These are phyloP conservation scores for Knufia petricola DNA, from an alignment of 2,329 filamentous ascomycete genomes.

Conservation along the genomic window DNA sequence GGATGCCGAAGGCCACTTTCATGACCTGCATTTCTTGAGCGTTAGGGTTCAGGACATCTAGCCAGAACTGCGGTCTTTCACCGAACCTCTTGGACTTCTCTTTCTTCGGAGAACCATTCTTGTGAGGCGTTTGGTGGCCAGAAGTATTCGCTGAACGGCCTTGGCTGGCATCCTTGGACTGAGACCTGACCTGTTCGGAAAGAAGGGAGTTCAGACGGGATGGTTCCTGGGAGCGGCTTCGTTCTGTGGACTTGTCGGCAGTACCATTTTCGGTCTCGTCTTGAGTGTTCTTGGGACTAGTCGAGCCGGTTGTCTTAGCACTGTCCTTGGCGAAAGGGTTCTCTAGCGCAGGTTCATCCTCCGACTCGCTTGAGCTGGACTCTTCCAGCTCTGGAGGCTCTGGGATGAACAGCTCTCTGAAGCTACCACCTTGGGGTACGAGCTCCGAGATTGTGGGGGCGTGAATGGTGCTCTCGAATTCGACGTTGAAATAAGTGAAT, in stretches of 20 bases:
- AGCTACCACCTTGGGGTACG: constrained; percentile 72
- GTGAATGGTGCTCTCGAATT: constrained; percentile 91
- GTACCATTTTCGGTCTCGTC: background rate
- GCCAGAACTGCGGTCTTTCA: constrained; percentile 89
- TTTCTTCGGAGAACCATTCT: constrained; percentile 32
- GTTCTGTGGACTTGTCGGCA: background rate
- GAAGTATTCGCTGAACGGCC: constrained; percentile 27
- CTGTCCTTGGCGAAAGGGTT: constrained; percentile 1
- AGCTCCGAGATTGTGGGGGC: constrained; percentile 91
- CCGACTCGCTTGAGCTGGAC: constrained; percentile 57
- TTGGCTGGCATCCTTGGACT: constrained; percentile 6
- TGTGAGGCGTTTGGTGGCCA: too few species aligned
- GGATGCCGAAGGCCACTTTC: constrained; percentile 86
- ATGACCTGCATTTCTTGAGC: constrained; percentile 93
- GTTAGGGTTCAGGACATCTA: constrained; percentile 83
- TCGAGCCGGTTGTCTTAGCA: constrained; percentile 3
- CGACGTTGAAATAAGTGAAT: constrained; percentile 98
- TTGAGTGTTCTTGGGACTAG: constrained; percentile 15
- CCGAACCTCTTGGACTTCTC: constrained; percentile 54
- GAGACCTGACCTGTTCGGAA: background rate
- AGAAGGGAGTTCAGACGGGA: constrained; percentile 9
- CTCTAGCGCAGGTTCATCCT: constrained; percentile 23
- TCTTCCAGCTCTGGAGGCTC: constrained; percentile 69
- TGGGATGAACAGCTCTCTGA: constrained; percentile 81
- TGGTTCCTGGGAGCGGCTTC: constrained; percentile 3